Percentiles rank a stretch among this genome's conserved stretches.
These are phyloP conservation scores for Carex scoparia DNA, from an alignment of 176 grass and related monocot genomes.

Conservation along the genomic window DNA sequence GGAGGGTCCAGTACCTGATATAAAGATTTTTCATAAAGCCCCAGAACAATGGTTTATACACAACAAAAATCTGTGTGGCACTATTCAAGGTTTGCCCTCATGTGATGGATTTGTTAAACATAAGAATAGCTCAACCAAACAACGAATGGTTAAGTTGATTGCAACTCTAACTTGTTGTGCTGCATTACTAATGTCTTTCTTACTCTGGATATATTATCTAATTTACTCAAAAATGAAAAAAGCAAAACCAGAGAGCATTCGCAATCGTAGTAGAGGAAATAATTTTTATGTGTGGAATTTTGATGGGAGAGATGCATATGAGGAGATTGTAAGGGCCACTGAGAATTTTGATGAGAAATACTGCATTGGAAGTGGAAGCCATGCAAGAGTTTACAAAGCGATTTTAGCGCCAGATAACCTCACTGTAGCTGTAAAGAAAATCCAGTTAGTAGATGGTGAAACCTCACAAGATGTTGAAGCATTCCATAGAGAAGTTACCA, in stretches of 20 bases:
- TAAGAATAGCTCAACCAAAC: not conserved
- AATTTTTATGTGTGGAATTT: slow-evolving; percentile 22
- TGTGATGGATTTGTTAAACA: not conserved
- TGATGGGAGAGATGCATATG: slow-evolving; percentile 6
- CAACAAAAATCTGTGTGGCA: not conserved
- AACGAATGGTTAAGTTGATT: not conserved
- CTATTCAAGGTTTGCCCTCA: not conserved
- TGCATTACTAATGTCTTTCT: not conserved
- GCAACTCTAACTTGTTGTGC: not conserved
- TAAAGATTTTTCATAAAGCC: not conserved
- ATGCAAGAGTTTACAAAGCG: slow-evolving; percentile 24
- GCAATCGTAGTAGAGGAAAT: not conserved
- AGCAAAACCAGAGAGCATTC: not conserved
- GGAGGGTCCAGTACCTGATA: slow-evolving; percentile 17
- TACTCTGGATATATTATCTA: not conserved
- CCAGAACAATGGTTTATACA: not conserved
- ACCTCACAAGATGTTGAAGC: not conserved
- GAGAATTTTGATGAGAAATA: slow-evolving; percentile 16
- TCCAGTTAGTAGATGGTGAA: not conserved
- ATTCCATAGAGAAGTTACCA: slow-evolving; percentile 14
- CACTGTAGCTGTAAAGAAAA: slow-evolving; percentile 22
- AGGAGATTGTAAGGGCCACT: slow-evolving; percentile 6
- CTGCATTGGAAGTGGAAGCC: slow-evolving; percentile 3
- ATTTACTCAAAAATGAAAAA: not conserved
- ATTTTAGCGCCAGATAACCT: not conserved